Conservation (phyloP, 1,284 basidiomycete species). For the Pseudozyma sp. region DNA sequence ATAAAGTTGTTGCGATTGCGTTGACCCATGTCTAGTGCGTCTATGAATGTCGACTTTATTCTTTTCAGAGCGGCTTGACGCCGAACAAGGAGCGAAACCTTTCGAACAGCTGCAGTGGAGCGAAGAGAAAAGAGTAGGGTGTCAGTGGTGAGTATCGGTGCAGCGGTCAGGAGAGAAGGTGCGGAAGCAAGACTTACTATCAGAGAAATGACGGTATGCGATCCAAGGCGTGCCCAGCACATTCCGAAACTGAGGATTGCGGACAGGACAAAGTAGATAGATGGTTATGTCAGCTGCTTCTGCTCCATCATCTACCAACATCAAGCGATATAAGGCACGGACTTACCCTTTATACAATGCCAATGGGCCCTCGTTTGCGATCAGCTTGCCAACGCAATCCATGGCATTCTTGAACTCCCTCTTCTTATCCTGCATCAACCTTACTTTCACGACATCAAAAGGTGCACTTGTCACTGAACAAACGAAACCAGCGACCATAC, state of each 20-base stretch:
- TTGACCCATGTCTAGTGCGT: constrained; percentile 2
- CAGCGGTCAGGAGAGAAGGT: too few relatives aligned
- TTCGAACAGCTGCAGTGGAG: constrained; percentile 48
- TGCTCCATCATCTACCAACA: too few relatives aligned
- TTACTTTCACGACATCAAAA: constrained; percentile 56
- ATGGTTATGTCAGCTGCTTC: too few relatives aligned
- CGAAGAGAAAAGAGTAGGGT: neutral
- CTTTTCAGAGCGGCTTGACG: constrained; percentile 50
- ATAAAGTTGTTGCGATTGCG: neutral
- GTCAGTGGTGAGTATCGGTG: neutral
- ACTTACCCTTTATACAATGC: constrained; percentile 58
- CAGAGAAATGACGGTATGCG: constrained; percentile 57
- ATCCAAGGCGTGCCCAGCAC: constrained; percentile 60
- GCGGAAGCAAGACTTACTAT: constrained; percentile 29
- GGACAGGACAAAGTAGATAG: too few relatives aligned
- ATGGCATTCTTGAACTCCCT: constrained; percentile 44
- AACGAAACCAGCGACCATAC: constrained; percentile 56
- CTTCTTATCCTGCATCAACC: constrained; percentile 55
- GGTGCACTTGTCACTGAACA: constrained; percentile 52
- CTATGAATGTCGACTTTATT: neutral
- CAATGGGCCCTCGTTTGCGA: constrained; percentile 54
- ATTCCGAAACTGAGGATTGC: constrained; percentile 42
- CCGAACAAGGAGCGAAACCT: constrained; percentile 54
- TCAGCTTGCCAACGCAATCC: constrained; percentile 45
- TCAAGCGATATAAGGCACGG: neutral